Evolutionary conservation across 2,329 filamentous ascomycete species (phyloP).

Genomic region (Fusarium newnesense): DNA sequence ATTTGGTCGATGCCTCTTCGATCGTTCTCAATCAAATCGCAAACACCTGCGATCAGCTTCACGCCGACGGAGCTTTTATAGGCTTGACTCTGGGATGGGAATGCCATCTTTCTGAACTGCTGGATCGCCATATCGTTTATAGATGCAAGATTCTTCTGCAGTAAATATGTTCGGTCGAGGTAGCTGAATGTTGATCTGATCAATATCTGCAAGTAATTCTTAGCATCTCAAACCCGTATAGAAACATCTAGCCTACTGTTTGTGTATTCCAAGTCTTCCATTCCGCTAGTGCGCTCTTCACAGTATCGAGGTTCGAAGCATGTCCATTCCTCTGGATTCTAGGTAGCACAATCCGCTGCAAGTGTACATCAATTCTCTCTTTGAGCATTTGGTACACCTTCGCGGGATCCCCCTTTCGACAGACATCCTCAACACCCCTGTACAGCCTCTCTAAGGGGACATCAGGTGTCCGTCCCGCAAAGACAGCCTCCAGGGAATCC

Average conservation of each 20-base stretch:
- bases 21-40: slow-evolving; percentile 79
- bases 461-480: slow-evolving; percentile 70
- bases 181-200: slow-evolving; percentile 94
- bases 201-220: slow-evolving; percentile 63
- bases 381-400: slow-evolving; percentile 75
- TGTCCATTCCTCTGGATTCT: slow-evolving; percentile 62
- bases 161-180: slow-evolving; percentile 87
- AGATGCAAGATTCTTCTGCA: slow-evolving; percentile 75
- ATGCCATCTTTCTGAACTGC: slow-evolving; percentile 75
- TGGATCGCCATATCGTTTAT: slow-evolving; percentile 84
- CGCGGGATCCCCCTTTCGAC: slow-evolving; percentile 78
- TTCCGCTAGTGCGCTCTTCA: slow-evolving; percentile 64
- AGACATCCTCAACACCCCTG: slow-evolving; percentile 90
- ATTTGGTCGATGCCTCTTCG: slow-evolving; percentile 67
- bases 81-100: slow-evolving; percentile 45
- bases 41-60: slow-evolving; percentile 66
- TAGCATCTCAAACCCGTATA: slow-evolving; percentile 3
- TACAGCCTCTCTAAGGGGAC: slow-evolving; percentile 90
- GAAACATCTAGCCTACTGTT: slow-evolving; percentile 62
- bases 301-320: slow-evolving; percentile 68
- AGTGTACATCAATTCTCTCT: slow-evolving; percentile 72
- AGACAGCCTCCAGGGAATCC: slow-evolving; percentile 77
- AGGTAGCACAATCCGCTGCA: slow-evolving; percentile 70
- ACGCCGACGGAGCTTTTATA: slow-evolving; percentile 40
- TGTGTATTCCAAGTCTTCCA: slow-evolving; percentile 86